A percentile compares a stretch with the other conserved stretches of the same genome.
Evolutionary conservation across 257 asterid species (phyloP).

Genomic region (Perilla frutescens): DNA sequence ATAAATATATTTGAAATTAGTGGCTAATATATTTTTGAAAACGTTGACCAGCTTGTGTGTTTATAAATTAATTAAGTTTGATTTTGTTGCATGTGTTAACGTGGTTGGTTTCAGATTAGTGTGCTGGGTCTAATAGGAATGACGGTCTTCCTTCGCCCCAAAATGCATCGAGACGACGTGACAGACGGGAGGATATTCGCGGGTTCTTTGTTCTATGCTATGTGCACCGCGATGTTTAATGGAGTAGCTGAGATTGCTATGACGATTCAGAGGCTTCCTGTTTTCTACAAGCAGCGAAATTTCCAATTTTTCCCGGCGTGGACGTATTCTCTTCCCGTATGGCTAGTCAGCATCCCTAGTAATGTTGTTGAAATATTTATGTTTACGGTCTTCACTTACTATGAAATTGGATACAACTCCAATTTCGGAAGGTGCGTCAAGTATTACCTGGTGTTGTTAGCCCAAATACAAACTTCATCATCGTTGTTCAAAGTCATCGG

Average conservation of each 20-base stretch:
- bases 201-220: conserved; percentile 45
- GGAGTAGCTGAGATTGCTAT: conserved; percentile 49
- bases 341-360: conserved; percentile 48
- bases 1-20: too few species aligned
- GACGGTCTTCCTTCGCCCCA: conserved; percentile 49
- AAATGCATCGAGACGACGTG: conserved; percentile 41
- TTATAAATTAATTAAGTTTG: not conserved
- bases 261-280: conserved; percentile 53
- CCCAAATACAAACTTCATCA: conserved; percentile 48
- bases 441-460: conserved; percentile 49
- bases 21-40: too few species aligned
- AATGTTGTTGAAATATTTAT: conserved; percentile 42
- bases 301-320: conserved; percentile 55
- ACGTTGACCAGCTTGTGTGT: too few species aligned
- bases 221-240: conserved; percentile 41
- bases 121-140: conserved; percentile 38
- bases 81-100: not conserved
- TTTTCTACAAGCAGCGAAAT: conserved; percentile 59
- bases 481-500: conserved; percentile 60
- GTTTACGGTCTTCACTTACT: conserved; percentile 49
- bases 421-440: conserved; percentile 52
- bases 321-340: conserved; percentile 51
- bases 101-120: conserved; percentile 11
- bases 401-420: conserved; percentile 60
- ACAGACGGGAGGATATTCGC: conserved; percentile 44